A percentile compares a stretch with the other conserved stretches of the same genome.
Conservation (phyloP, 2,329 filamentous ascomycete species). For the Calonectria naviculata region DNA sequence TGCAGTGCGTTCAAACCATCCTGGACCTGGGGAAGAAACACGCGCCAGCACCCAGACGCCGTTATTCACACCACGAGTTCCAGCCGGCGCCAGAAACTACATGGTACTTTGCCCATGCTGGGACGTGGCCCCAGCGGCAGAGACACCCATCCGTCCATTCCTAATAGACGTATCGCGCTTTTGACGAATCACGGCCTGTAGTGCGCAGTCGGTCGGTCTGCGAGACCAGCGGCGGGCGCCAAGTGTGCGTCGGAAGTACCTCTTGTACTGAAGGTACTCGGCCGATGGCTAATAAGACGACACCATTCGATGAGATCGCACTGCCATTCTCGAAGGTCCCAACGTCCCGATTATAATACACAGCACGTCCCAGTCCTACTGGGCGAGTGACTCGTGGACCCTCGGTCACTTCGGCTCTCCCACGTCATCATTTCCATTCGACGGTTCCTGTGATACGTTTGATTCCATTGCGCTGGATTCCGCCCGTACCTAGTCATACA, state of each 20-base stretch:
- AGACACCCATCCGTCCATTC: constrained; percentile 1
- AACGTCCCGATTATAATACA: constrained; percentile 8
- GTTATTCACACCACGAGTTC: not conserved
- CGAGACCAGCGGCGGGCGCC: not conserved
- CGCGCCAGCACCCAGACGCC: not conserved
- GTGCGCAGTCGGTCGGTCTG: not conserved
- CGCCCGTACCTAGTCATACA: not conserved
- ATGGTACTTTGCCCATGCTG: not conserved
- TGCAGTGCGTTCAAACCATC: constrained; percentile 20
- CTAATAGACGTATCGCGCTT: not conserved
- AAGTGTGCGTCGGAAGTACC: not conserved
- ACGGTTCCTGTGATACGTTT: not conserved
- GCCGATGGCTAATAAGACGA: constrained; percentile 3
- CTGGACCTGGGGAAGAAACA: constrained; percentile 22
- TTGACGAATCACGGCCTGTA: not conserved
- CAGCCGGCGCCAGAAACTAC: not conserved
- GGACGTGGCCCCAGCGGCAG: not conserved
- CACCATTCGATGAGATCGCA: not conserved
- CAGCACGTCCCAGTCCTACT: not conserved
- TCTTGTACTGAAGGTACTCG: not conserved
- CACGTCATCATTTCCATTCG: not conserved
- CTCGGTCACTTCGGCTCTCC: not conserved
- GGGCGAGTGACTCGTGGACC: not conserved
- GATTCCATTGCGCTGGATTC: not conserved
- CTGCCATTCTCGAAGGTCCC: not conserved